Evolutionary conservation across 371 early-diverging fungal species (phyloP).

Genomic region (Mortierella sp.): DNA sequence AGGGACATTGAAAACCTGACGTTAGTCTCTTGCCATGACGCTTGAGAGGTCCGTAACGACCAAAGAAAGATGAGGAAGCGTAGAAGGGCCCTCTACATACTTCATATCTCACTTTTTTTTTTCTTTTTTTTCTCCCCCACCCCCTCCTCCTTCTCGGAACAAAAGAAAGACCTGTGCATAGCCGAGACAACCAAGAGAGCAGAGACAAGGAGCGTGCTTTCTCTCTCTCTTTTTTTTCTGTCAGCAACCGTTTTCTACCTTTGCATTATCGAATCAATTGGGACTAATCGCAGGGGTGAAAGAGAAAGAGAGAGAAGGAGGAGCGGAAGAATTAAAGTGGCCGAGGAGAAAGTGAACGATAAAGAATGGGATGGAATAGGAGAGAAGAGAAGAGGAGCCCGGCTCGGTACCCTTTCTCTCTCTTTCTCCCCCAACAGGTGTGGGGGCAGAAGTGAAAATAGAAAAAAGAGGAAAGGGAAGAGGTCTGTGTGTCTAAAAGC

Average conservation of each 20-base stretch:
- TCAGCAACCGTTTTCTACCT: not conserved
- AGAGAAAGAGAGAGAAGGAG: not conserved
- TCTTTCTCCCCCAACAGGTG: constrained; percentile 1
- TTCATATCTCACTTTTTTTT: constrained; percentile 6
- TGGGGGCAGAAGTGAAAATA: no score
- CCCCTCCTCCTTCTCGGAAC: not conserved
- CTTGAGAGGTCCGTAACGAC: constrained; percentile 8
- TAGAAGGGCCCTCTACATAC: constrained; percentile 42
- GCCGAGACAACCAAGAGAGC: no score
- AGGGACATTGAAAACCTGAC: no score
- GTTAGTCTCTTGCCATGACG: no score
- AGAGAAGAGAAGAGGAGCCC: constrained; percentile 17
- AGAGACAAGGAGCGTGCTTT: no score
- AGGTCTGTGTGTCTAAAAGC: no score
- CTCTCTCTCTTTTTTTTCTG: not conserved
- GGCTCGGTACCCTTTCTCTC: constrained; percentile 1
- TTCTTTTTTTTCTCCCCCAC: not conserved
- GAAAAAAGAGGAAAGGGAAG: no score
- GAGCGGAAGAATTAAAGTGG: no score
- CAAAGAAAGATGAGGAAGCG: constrained; percentile 18
- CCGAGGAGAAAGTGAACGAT: no score
- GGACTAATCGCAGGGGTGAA: not conserved
- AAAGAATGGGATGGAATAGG: no score
- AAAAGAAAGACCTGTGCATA: not conserved
- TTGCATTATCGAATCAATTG: not conserved